phyloP scores from a whole-genome alignment of 163 green algal species.

The Chloromonas sp. region DNA sequence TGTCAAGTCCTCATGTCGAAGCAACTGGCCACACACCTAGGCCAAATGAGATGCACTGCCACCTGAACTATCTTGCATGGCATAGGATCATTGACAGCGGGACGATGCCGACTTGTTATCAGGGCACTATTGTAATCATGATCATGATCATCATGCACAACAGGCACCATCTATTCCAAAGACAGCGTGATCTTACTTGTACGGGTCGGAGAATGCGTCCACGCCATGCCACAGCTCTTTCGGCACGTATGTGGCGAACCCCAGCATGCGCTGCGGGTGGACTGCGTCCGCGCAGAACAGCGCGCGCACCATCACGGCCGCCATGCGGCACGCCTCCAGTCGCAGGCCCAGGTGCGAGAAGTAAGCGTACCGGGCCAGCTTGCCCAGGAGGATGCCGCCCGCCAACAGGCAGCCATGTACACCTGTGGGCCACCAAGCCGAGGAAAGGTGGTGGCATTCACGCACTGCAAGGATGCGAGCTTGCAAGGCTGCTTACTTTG shows the following conservation, averaged over 20 bases:
- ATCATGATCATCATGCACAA: too few species aligned
- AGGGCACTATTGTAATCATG: too few species aligned
- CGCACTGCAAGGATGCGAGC: too few species aligned
- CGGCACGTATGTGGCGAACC: slow-evolving; percentile 33
- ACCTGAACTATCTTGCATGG: too few species aligned
- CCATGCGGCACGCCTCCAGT: slow-evolving; percentile 40
- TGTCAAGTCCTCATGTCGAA: too few species aligned
- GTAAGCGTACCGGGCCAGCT: slow-evolving; percentile 47
- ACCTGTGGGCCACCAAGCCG: slow-evolving; percentile 24
- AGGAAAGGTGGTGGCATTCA: too few species aligned
- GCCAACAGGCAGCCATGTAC: slow-evolving; percentile 51
- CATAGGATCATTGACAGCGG: too few species aligned
- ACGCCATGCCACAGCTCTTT: slow-evolving; percentile 46
- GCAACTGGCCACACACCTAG: too few species aligned
- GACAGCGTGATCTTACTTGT: slow-evolving; percentile 23
- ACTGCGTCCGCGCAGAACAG: slow-evolving; percentile 33
- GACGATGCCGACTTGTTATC: too few species aligned
- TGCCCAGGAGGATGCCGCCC: slow-evolving; percentile 43
- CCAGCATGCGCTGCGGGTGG: slow-evolving; percentile 53
- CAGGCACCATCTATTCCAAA: too few species aligned
- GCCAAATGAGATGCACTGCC: too few species aligned
- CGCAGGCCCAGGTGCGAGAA: slow-evolving; percentile 26
- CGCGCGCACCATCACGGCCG: slow-evolving; percentile 32
- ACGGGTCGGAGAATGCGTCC: slow-evolving; percentile 45
- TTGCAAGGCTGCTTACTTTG: too few species aligned